Conservation (phyloP, 306 rosid species). For the Cicer judaicum region DNA sequence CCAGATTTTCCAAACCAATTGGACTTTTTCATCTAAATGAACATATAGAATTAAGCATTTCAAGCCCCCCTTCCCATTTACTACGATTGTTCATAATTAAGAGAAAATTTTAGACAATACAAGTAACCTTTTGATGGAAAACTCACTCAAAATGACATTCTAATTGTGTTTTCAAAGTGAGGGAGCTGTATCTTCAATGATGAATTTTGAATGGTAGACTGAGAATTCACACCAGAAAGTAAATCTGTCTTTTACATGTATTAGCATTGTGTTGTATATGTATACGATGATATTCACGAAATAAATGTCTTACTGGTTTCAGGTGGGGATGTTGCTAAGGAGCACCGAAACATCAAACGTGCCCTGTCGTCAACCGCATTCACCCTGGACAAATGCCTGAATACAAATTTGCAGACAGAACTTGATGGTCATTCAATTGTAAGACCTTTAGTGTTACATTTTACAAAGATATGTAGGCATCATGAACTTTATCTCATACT, state of each 20-base stretch:
- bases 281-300: conserved; percentile 19
- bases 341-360: conserved; percentile 49
- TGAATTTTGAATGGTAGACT: conserved; percentile 30
- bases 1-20: conserved; percentile 4
- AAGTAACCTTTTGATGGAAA: not conserved
- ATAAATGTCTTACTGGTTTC: conserved; percentile 33
- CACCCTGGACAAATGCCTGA: conserved; percentile 56
- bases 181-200: not conserved
- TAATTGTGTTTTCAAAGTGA: conserved; percentile 9
- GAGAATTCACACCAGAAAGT: conserved; percentile 18
- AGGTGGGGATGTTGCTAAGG: conserved; percentile 56
- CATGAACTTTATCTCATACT: conserved; percentile 18
- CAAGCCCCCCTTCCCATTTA: not conserved
- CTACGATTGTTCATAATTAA: conserved; percentile 1
- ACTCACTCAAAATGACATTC: not conserved
- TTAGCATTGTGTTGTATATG: conserved; percentile 21
- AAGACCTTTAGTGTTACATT: conserved; percentile 48
- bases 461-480: conserved; percentile 8
- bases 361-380: conserved; percentile 48
- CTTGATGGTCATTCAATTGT: conserved; percentile 77
- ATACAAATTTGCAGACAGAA: conserved; percentile 62
- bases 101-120: not conserved
- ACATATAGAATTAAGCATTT: not conserved
- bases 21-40: conserved; percentile 2
- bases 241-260: not conserved